Evolutionary conservation across 768 basidiomycete genomes (phyloP), one percentile per base, ranked within the genome.

Genomic region (Tulasnella calospora): DNA sequence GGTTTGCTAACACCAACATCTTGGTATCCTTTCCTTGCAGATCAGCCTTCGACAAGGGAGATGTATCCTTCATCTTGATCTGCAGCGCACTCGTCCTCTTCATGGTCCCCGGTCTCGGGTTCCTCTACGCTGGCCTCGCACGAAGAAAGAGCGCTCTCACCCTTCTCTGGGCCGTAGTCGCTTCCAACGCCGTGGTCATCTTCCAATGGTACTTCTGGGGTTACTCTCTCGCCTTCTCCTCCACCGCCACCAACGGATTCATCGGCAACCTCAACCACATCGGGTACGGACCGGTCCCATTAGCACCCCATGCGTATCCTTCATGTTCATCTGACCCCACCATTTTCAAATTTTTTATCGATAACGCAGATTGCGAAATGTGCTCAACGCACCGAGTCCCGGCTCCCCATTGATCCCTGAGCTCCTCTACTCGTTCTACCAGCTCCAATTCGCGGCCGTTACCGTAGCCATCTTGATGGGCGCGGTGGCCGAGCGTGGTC

Each of bases 201-300:
- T 90, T 93, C 83, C 91, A 92, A 82, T 94, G 93, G 93, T 94
- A 88, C 83, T 87, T 91, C 84, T 92, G 91, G 90, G 91, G 91
- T 84, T 96, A 95, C 85, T 92, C 89, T 0, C 87, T 96, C 41
- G 92, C 94, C 1, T 96, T 96, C 85, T 94, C 93, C 3, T 87
- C 90, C 2, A 87, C 92, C 3, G 82, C 80, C 4, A 7, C 89
- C 74, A 91, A 92, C 83, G 89, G 92, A 41, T 91, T 86, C 85
- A 94, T 94, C 79, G 93, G 93, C 67, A 90, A 96, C 84, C 89
- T 98, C 33, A 86, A 86, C 47, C 90, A 94, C 84, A 92, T 96
- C 81, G 94, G 92, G 74, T 75, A 57, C 51, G 46, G 51, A 51
- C 51, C 51, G 51, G 23, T n/a, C 46, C 74, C 30, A 46, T 51